These are phyloP conservation scores for Ophiostoma sp. DNA, from an alignment of 2,329 filamentous ascomycete species.

Conservation along the genomic window DNA sequence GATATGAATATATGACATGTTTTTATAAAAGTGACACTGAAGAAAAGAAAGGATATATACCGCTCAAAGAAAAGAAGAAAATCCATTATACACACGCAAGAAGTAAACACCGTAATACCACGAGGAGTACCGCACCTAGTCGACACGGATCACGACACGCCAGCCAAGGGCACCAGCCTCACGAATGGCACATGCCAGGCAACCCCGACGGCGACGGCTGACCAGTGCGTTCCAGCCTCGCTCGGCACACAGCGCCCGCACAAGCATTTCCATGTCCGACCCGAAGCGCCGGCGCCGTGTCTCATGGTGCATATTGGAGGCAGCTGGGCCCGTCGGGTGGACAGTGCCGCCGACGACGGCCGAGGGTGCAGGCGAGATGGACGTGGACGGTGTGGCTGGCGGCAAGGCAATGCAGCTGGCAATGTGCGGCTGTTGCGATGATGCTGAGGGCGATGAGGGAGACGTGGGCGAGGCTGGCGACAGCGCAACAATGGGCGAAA, in stretches of 20 bases:
- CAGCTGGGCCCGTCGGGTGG: slow-evolving; percentile 25
- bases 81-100: neutral
- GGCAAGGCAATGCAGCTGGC: neutral
- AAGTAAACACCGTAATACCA: neutral
- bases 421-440: neutral
- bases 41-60: neutral
- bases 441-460: neutral
- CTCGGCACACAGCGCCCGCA: slow-evolving; percentile 71
- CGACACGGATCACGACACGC: slow-evolving; percentile 64
- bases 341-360: neutral
- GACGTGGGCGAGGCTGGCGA: slow-evolving; percentile 5
- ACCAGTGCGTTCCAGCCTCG: slow-evolving; percentile 73
- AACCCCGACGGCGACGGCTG: slow-evolving; percentile 66
- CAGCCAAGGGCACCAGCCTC: slow-evolving; percentile 72
- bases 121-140: slow-evolving; percentile 37
- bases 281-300: slow-evolving; percentile 59
- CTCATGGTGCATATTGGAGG: slow-evolving; percentile 57
- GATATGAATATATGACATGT: neutral
- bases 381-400: neutral
- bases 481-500: slow-evolving; percentile 28
- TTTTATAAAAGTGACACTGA: slow-evolving; percentile 27
- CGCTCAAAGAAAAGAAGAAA: neutral
- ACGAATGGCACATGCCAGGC: slow-evolving; percentile 71
- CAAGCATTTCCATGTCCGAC: slow-evolving; percentile 68
- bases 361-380: neutral